These are phyloP conservation scores for Acanthamoeba healyi DNA, from an alignment of 208 protist species.

Conservation along the genomic window DNA sequence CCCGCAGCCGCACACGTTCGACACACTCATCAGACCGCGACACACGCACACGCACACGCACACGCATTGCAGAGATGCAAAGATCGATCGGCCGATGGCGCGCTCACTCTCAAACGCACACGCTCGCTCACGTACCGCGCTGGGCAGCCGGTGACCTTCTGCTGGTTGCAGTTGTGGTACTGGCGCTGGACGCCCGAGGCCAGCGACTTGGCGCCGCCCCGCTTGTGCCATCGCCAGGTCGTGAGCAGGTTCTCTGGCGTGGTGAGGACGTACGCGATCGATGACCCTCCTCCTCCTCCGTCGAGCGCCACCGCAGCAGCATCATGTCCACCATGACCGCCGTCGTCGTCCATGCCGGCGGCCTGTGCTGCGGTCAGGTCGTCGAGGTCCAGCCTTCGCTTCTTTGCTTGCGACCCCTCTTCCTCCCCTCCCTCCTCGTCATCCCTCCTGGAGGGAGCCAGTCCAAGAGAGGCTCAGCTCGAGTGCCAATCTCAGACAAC, in stretches of 20 bases:
- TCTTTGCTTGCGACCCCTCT: not conserved
- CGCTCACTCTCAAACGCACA: not conserved
- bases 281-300: not conserved
- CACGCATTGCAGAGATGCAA: not conserved
- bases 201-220: conserved; percentile 4
- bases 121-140: conserved; percentile 28
- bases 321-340: not conserved
- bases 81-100: not conserved
- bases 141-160: conserved; percentile 10
- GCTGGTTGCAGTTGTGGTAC: conserved; percentile 33
- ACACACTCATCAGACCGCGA: too few relatives aligned
- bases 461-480: too few relatives aligned
- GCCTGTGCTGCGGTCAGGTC: not conserved
- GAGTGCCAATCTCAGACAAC: not conserved
- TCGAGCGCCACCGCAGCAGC: not conserved
- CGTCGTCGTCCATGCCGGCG: too few relatives aligned
- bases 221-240: conserved; percentile 32
- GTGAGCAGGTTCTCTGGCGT: conserved; percentile 6
- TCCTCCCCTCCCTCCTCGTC: not conserved
- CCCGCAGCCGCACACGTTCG: not conserved
- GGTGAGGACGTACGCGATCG: not conserved
- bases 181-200: conserved; percentile 8
- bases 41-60: too few relatives aligned
- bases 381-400: not conserved
- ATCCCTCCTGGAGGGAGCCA: not conserved